phyloP scores from a whole-genome alignment of 1,139 yeast genomes.

The Kurtzmaniella natalensis region DNA sequence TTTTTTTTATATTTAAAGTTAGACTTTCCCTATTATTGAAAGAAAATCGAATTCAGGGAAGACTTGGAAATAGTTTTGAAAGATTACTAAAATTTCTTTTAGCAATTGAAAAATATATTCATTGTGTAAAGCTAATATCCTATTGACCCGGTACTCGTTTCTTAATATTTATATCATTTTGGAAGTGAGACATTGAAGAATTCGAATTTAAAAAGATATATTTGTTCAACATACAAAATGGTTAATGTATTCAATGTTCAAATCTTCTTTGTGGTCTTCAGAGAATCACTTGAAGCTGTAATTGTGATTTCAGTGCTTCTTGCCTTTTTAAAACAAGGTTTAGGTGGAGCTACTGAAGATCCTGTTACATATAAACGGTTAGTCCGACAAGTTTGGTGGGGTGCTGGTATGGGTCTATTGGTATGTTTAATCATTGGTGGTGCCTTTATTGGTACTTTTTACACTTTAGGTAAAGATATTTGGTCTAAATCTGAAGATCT shows the following conservation, averaged over 20 bases:
- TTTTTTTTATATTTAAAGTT: too few species aligned
- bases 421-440: constrained; percentile 35
- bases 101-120: too few species aligned
- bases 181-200: too few species aligned
- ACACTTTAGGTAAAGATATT: constrained; percentile 33
- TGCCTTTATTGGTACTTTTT: constrained; percentile 31
- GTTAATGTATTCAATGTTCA: constrained; percentile 14
- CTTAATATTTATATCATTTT: too few species aligned
- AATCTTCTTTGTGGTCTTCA: constrained; percentile 37
- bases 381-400: constrained; percentile 37
- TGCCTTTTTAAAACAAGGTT: constrained; percentile 37
- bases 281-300: constrained; percentile 44
- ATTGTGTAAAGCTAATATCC: too few species aligned
- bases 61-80: too few species aligned
- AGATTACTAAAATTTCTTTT: too few species aligned
- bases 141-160: too few species aligned
- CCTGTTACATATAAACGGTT: constrained; percentile 17
- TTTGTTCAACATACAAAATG: too few species aligned
- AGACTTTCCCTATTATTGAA: too few species aligned
- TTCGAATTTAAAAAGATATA: too few species aligned
- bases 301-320: constrained; percentile 42
- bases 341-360: constrained; percentile 9
- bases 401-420: constrained; percentile 35
- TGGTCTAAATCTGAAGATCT: constrained; percentile 44
- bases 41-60: too few species aligned